Conservation (phyloP, 2,329 filamentous ascomycete genomes). For the Colletotrichum spaethianum region DNA sequence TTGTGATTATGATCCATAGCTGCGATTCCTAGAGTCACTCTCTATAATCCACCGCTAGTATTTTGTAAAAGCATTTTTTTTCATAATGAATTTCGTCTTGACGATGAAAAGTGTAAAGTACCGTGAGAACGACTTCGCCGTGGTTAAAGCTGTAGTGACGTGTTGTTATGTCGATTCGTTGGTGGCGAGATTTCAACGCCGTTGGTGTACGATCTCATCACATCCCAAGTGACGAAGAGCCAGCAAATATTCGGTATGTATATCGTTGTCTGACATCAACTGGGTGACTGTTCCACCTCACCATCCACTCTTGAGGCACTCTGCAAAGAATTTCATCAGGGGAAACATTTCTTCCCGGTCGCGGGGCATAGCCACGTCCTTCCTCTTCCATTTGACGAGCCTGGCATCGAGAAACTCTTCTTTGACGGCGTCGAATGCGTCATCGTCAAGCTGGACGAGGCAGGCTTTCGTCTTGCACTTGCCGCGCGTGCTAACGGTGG, state of each 20-base stretch:
- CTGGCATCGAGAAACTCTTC: slow-evolving; percentile 76
- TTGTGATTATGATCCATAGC: slow-evolving; percentile 22
- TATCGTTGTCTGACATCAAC: not conserved
- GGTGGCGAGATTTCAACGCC: not conserved
- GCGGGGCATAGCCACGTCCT: slow-evolving; percentile 85
- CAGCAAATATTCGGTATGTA: not conserved
- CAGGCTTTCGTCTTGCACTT: slow-evolving; percentile 77
- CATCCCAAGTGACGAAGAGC: not conserved
- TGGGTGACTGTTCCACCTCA: not conserved
- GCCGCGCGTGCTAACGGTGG: slow-evolving; percentile 57
- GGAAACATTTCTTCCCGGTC: slow-evolving; percentile 89
- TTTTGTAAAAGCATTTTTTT: not conserved
- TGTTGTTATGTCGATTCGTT: not conserved
- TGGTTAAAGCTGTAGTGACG: not conserved
- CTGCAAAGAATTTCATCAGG: slow-evolving; percentile 87
- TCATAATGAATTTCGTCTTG: not conserved
- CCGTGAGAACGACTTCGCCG: not conserved
- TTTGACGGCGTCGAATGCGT: slow-evolving; percentile 75
- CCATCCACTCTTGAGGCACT: slow-evolving; percentile 64
- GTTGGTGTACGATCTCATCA: not conserved
- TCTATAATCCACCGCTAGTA: slow-evolving; percentile 4
- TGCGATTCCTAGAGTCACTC: slow-evolving; percentile 4
- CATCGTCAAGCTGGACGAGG: slow-evolving; percentile 72
- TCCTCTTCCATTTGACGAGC: slow-evolving; percentile 78
- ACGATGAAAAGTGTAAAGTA: not conserved